These are phyloP conservation scores for Scutellaria baicalensis DNA, from an alignment of 257 asterid genomes.

Conservation along the genomic window DNA sequence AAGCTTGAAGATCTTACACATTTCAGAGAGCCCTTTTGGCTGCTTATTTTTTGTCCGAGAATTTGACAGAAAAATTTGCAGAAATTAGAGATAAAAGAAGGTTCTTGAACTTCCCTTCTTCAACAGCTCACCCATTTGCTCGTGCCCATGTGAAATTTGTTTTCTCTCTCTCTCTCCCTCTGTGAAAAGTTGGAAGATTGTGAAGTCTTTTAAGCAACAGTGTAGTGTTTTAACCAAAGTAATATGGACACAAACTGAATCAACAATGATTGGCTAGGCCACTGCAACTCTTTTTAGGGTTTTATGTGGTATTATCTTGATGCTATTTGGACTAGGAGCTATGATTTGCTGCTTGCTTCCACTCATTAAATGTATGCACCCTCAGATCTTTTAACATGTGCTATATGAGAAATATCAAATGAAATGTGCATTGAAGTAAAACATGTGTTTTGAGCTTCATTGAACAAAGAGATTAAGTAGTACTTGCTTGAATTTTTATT, in stretches of 20 bases:
- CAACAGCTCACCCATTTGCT: not conserved
- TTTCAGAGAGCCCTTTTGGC: slow-evolving; percentile 58
- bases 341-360: too few relatives aligned
- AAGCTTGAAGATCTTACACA: slow-evolving; percentile 60
- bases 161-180: not conserved
- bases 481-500: too few relatives aligned
- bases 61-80: not conserved
- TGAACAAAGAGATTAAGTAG: too few relatives aligned
- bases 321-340: too few relatives aligned
- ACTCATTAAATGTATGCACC: too few relatives aligned
- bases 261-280: slow-evolving; percentile 36
- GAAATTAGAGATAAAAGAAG: not conserved
- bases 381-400: too few relatives aligned
- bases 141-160: not conserved
- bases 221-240: not conserved
- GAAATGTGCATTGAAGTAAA: too few relatives aligned
- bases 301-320: too few relatives aligned
- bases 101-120: slow-evolving; percentile 1
- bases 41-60: not conserved
- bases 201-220: not conserved
- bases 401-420: too few relatives aligned
- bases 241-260: slow-evolving; percentile 24
- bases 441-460: too few relatives aligned
- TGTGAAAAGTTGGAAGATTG: not conserved
- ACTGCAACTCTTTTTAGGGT: not conserved